A percentile compares a stretch with the other conserved stretches of the same genome.
Evolutionary conservation across 2,329 filamentous ascomycete species (phyloP).

Genomic region (Metarhizium sp.): DNA sequence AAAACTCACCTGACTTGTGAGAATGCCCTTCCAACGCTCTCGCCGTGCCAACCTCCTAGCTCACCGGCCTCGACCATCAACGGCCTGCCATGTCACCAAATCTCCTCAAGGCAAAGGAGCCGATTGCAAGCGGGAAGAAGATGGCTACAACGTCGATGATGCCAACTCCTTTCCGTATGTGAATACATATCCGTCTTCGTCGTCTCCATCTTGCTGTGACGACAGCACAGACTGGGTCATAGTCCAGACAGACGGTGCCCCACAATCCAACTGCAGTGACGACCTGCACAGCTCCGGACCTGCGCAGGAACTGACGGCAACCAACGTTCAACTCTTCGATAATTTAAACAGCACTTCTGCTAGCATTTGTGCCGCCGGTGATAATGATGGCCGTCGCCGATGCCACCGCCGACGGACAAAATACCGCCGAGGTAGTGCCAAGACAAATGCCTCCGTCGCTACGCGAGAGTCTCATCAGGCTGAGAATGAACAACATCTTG

Average conservation of each 20-base stretch:
- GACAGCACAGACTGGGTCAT: slow-evolving; percentile 1
- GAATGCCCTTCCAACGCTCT: too few species aligned
- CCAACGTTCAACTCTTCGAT: slow-evolving; percentile 3
- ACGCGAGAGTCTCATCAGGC: not conserved
- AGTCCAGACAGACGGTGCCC: not conserved
- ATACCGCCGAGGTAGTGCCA: not conserved
- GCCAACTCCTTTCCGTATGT: too few species aligned
- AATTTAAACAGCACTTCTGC: not conserved
- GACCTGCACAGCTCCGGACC: not conserved
- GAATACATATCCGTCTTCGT: too few species aligned
- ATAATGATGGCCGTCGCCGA: not conserved
- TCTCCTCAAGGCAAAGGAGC: too few species aligned
- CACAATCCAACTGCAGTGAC: not conserved
- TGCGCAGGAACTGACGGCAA: not conserved
- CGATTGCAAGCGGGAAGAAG: too few species aligned
- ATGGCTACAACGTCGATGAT: too few species aligned
- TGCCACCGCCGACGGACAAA: slow-evolving; percentile 1
- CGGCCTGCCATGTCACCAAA: too few species aligned
- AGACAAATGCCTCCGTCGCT: not conserved
- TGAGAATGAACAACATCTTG: not conserved
- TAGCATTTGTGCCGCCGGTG: not conserved
- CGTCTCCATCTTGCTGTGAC: not conserved
- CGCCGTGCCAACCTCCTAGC: too few species aligned
- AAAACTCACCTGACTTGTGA: too few species aligned
- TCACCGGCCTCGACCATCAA: too few species aligned